Conservation (phyloP, 2,329 filamentous ascomycete species). For the Ilyonectria robusta region DNA sequence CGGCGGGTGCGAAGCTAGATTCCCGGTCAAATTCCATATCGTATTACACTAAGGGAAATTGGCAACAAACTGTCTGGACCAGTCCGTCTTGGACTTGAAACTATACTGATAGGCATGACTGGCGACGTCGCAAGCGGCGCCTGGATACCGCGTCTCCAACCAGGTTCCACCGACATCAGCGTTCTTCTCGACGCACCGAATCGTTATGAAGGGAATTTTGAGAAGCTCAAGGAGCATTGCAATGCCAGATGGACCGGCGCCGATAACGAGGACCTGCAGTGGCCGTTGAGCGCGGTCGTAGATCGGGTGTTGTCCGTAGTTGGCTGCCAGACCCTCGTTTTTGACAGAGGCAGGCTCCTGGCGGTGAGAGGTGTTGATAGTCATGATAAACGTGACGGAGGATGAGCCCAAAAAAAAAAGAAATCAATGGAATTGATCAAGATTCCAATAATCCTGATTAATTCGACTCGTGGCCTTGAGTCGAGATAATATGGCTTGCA, state of each 20-base stretch:
- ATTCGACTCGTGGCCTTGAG: not conserved
- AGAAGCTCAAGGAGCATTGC: conserved; percentile 15
- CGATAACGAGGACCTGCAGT: conserved; percentile 17
- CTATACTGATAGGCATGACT: conserved; percentile 24
- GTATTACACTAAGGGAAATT: not conserved
- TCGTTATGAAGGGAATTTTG: not conserved
- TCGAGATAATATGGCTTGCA: not conserved
- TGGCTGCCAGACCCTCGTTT: not conserved
- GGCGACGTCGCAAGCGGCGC: conserved; percentile 24
- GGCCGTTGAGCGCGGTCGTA: conserved; percentile 9
- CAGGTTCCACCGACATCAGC: conserved; percentile 25
- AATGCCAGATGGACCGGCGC: conserved; percentile 25
- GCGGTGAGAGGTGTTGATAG: not conserved
- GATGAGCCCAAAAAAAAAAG: no score
- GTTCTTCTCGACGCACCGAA: conserved; percentile 28
- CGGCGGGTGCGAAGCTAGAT: conserved; percentile 7
- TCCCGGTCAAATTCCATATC: not conserved
- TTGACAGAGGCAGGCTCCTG: not conserved
- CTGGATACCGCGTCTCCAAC: conserved; percentile 28
- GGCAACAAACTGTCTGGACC: not conserved
- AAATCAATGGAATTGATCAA: no score
- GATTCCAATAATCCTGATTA: not conserved
- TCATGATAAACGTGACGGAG: not conserved
- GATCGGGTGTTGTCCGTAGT: conserved; percentile 9
- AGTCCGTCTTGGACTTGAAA: conserved; percentile 12